Base-by-base conservation (phyloP, 2,329 filamentous ascomycete species). In the Ciborinia camelliae region DNA sequence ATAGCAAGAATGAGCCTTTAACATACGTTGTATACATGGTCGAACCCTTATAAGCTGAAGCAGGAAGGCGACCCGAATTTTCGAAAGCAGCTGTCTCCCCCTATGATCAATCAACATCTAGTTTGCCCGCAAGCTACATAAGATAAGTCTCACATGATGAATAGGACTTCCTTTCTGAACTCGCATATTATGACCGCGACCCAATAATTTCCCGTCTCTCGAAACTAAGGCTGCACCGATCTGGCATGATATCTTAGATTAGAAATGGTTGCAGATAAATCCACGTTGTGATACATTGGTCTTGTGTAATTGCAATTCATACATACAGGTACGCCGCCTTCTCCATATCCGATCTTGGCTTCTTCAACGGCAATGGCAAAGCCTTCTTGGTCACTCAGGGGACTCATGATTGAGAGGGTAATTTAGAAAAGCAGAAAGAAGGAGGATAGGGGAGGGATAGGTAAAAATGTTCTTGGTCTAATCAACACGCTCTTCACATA, bases 71-170 rank as follows among this genome's bases (percentile, higher is more conserved):
- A 53, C 90, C 90, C 0, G 89, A 88, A 75, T 89, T 87, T 74
- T 90, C 87, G 47, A 93, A 81, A n/a, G 88, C 86, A 23, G 89
- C 86, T 26, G 89, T 92, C 75, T 93, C 90, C 68, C 86, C 90
- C 88, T 92, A 54, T n/a, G 18, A 14, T 53, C 8, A 4, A 53
- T 47, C 26, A 58, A 23, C 30, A n/a, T 20, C 20, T n/a, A 3
- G 23, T 23, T 4, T n/a, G 20, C 15, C 15, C 2, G 43, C 7
- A 30, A 50, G 62, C 41, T 30, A 32, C 30, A 15, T n/a, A n/a
- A 48, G 18, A 15, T 3, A 32, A 18, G 50, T 78, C 81, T 73
- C 73, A 90, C 88, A 78, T 92, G 90, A 70, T 92, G 81, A 45
- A 88, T 90, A 4, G 89, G 81, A 73, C 87, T 90, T 63, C 83